A percentile compares a stretch with the other conserved stretches of the same genome.
These are phyloP conservation scores for Chamaenerion angustifolium DNA, from an alignment of 345 rosid species.

Conservation along the genomic window DNA sequence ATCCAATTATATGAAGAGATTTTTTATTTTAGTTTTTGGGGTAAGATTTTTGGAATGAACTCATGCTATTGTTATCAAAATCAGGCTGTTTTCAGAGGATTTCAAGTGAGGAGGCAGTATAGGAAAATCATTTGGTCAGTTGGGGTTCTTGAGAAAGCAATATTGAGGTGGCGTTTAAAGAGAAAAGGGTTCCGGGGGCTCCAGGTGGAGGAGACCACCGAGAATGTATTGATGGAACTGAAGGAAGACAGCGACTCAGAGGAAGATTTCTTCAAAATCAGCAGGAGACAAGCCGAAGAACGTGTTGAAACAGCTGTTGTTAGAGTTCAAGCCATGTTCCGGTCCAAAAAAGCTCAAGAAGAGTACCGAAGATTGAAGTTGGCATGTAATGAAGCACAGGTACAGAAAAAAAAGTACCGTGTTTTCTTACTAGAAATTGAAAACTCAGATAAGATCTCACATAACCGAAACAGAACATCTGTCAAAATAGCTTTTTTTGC, in stretches of 20 bases:
- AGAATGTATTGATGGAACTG: conserved; percentile 10
- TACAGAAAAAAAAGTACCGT: conserved; percentile 9
- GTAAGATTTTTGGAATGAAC: not conserved
- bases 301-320: conserved; percentile 77
- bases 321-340: conserved; percentile 81
- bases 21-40: not conserved
- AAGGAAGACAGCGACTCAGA: conserved; percentile 27
- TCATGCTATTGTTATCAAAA: conserved; percentile 1
- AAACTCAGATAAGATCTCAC: not conserved
- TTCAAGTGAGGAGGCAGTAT: conserved; percentile 66
- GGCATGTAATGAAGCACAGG: conserved; percentile 50
- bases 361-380: conserved; percentile 85
- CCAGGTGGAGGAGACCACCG: conserved; percentile 30
- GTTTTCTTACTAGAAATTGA: not conserved
- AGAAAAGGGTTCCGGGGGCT: conserved; percentile 84
- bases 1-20: not conserved
- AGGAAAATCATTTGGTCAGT: conserved; percentile 82
- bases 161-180: conserved; percentile 80
- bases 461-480: too few species aligned
- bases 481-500: not conserved
- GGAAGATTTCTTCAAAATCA: conserved; percentile 63
- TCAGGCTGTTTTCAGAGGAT: conserved; percentile 86
- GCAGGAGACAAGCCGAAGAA: conserved; percentile 82
- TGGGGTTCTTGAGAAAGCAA: conserved; percentile 85
- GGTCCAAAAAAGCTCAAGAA: conserved; percentile 86